Conservation (phyloP, 495 filamentous ascomycete species). For the Polyplosphaeria fusca region DNA sequence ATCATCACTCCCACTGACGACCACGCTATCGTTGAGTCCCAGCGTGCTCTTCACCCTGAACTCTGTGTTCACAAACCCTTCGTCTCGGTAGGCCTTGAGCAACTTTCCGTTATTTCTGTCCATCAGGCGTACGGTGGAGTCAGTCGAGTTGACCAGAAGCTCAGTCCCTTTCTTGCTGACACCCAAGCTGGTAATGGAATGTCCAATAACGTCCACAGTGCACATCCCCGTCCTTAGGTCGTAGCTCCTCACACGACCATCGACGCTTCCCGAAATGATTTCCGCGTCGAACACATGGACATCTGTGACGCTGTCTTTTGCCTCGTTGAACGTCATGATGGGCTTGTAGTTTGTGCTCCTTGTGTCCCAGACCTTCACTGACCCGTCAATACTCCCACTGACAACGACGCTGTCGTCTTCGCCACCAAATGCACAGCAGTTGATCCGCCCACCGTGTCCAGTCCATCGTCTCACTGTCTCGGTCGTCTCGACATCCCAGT, state of each 20-base stretch:
- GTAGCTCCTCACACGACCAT: slow-evolving; percentile 79
- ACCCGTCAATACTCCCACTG: slow-evolving; percentile 75
- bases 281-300: slow-evolving; percentile 56
- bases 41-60: slow-evolving; percentile 39
- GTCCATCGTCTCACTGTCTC: slow-evolving; percentile 70
- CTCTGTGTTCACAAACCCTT: slow-evolving; percentile 37
- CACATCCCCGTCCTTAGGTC: slow-evolving; percentile 80
- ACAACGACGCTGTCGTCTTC: slow-evolving; percentile 66
- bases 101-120: slow-evolving; percentile 72
- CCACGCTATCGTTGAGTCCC: slow-evolving; percentile 62
- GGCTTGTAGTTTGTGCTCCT: slow-evolving; percentile 61
- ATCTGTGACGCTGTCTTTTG: slow-evolving; percentile 68
- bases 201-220: slow-evolving; percentile 68
- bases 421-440: slow-evolving; percentile 73
- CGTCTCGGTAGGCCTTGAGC: slow-evolving; percentile 62
- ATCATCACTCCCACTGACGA: slow-evolving; percentile 80
- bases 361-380: slow-evolving; percentile 81
- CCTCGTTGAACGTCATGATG: slow-evolving; percentile 74
- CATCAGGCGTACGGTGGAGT: slow-evolving; percentile 74
- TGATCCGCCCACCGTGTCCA: slow-evolving; percentile 62
- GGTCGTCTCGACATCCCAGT: slow-evolving; percentile 87
- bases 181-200: slow-evolving; percentile 62
- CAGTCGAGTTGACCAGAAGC: slow-evolving; percentile 70
- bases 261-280: slow-evolving; percentile 74
- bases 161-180: slow-evolving; percentile 69